Percentiles rank a stretch among this genome's conserved stretches.
Evolutionary conservation across 495 filamentous ascomycete genomes (phyloP).

Genomic region (Penicilliopsis zonata): DNA sequence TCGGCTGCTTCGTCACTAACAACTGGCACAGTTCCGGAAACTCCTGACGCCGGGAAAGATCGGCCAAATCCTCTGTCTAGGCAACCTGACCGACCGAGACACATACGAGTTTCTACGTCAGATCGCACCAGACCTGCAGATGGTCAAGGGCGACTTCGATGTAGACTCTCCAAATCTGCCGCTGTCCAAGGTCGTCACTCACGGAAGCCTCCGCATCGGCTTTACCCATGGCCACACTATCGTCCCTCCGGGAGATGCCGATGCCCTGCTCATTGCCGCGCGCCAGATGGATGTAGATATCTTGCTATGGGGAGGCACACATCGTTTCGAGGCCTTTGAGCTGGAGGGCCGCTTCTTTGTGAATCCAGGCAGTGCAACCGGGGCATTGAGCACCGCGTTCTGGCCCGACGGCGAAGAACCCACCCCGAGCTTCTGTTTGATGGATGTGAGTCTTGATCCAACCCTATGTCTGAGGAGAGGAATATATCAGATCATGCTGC

Average conservation of each 20-base stretch:
- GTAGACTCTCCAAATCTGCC: slow-evolving; percentile 84
- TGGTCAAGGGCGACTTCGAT: slow-evolving; percentile 90
- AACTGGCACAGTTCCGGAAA: slow-evolving; percentile 71
- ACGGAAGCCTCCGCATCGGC: slow-evolving; percentile 86
- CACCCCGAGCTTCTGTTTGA: slow-evolving; percentile 91
- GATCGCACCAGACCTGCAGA: slow-evolving; percentile 87
- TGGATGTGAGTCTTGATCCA: slow-evolving; percentile 68
- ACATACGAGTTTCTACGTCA: slow-evolving; percentile 91
- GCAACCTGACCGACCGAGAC: slow-evolving; percentile 88
- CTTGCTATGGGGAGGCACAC: slow-evolving; percentile 93
- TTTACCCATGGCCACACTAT: slow-evolving; percentile 96
- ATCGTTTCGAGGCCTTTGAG: slow-evolving; percentile 96
- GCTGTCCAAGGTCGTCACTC: slow-evolving; percentile 84
- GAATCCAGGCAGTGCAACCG: slow-evolving; percentile 91
- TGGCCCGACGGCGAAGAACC: slow-evolving; percentile 66
- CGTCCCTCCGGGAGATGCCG: slow-evolving; percentile 81
- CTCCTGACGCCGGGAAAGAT: slow-evolving; percentile 97
- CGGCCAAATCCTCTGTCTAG: slow-evolving; percentile 90
- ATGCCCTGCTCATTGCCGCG: slow-evolving; percentile 83
- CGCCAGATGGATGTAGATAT: slow-evolving; percentile 96
- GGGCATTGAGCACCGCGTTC: slow-evolving; percentile 65
- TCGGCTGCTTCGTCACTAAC: slow-evolving; percentile 3
- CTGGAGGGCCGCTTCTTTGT: slow-evolving; percentile 98
- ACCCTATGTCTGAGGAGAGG: not conserved
- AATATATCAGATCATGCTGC: slow-evolving; percentile 2